Conservation (phyloP, 2,329 filamentous ascomycete genomes). For the Pseudovirgaria hyperparasitica region DNA sequence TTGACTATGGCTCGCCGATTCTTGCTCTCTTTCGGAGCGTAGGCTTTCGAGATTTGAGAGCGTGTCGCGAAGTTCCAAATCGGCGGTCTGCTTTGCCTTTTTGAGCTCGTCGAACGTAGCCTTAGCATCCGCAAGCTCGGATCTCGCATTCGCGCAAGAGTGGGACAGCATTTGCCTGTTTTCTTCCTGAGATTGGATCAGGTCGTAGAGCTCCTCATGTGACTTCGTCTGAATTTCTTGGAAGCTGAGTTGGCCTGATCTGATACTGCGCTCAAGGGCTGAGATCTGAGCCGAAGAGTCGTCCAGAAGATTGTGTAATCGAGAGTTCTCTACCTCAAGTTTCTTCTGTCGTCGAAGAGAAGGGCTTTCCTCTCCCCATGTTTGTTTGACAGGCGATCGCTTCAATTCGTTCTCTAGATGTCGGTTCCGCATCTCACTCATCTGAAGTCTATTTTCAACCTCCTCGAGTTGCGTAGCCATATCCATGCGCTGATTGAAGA, state of each 20-base stretch:
- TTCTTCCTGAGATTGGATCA: constrained; percentile 87
- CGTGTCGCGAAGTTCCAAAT: constrained; percentile 77
- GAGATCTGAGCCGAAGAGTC: constrained; percentile 90
- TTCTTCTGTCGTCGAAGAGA: constrained; percentile 75
- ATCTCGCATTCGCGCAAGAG: constrained; percentile 72
- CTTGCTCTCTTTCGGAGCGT: constrained; percentile 66
- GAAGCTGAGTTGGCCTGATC: constrained; percentile 74
- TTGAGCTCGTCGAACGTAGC: constrained; percentile 77
- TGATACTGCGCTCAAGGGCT: constrained; percentile 72
- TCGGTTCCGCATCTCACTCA: constrained; percentile 89
- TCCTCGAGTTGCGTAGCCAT: constrained; percentile 82
- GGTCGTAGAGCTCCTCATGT: constrained; percentile 84
- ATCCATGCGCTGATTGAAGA: constrained; percentile 82
- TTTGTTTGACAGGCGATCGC: constrained; percentile 50
- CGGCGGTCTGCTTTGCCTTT: constrained; percentile 63
- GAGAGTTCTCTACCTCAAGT: constrained; percentile 81
- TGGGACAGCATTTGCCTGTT: constrained; percentile 70
- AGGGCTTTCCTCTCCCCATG: constrained; percentile 60
- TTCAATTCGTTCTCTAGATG: constrained; percentile 84
- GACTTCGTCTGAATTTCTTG: constrained; percentile 87
- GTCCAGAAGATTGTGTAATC: constrained; percentile 87
- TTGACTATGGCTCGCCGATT: constrained; percentile 75
- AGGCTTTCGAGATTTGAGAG: constrained; percentile 76
- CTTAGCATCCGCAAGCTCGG: constrained; percentile 78
- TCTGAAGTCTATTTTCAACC: constrained; percentile 84